Evolutionary conservation across 805 yeast genomes (phyloP).

Genomic region (Myxozyma melibiosi): DNA sequence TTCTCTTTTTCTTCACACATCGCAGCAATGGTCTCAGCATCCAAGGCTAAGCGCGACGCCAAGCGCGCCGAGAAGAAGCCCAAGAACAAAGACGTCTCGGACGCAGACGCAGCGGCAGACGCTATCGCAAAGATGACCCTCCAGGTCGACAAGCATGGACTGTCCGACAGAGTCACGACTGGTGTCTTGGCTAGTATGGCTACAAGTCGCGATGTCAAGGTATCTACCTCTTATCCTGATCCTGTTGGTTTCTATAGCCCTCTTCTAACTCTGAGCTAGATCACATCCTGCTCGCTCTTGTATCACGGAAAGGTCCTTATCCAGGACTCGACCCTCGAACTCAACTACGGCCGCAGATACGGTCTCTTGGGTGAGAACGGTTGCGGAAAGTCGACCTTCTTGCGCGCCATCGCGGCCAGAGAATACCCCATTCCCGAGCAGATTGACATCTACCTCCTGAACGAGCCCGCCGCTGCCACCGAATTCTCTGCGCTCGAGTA

Average conservation of each 20-base stretch:
- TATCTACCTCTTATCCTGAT: slow-evolving; percentile 55
- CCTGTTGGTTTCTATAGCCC: neutral
- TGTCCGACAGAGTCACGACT: slow-evolving; percentile 95
- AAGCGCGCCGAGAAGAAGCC: slow-evolving; percentile 80
- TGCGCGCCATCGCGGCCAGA: slow-evolving; percentile 91
- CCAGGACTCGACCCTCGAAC: slow-evolving; percentile 88
- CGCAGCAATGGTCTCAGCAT: slow-evolving; percentile 60
- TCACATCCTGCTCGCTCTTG: slow-evolving; percentile 73
- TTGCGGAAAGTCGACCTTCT: slow-evolving; percentile 95
- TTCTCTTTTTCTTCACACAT: neutral
- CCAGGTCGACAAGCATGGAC: slow-evolving; percentile 91
- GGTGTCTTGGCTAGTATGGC: slow-evolving; percentile 90
- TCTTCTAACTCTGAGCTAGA: slow-evolving; percentile 4
- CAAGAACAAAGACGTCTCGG: slow-evolving; percentile 46
- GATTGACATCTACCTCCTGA: slow-evolving; percentile 88
- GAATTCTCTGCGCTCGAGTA: slow-evolving; percentile 91
- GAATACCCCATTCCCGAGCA: slow-evolving; percentile 93
- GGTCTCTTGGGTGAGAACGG: slow-evolving; percentile 98
- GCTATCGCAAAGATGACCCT: slow-evolving; percentile 83
- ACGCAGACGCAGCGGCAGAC: slow-evolving; percentile 54
- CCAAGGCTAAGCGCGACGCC: slow-evolving; percentile 98
- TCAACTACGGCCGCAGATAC: slow-evolving; percentile 96
- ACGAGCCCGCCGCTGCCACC: slow-evolving; percentile 96
- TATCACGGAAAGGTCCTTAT: slow-evolving; percentile 97
- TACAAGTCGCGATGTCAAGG: slow-evolving; percentile 91